Percentiles rank a stretch among this genome's conserved stretches.
Evolutionary conservation across 2,329 filamentous ascomycete species (phyloP).

Genomic region (Diaporthe vaccinii): DNA sequence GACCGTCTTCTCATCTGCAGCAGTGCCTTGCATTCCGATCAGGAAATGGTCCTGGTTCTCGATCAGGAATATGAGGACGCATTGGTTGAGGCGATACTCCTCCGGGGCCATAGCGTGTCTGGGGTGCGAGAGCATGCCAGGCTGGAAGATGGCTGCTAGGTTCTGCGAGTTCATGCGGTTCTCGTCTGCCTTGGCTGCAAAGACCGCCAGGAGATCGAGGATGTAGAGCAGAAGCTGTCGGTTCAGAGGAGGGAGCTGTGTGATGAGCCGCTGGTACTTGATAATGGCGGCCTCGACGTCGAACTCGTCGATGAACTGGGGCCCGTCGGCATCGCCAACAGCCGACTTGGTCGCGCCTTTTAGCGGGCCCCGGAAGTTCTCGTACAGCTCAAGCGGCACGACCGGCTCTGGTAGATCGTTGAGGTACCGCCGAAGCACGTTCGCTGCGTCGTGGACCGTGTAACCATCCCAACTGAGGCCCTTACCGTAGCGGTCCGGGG

Average conservation of each 20-base stretch:
- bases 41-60: constrained; percentile 99
- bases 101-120: constrained; percentile 94
- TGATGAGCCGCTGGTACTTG: constrained; percentile 91
- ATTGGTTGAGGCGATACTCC: constrained; percentile 95
- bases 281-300: constrained; percentile 82
- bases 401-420: constrained; percentile 98
- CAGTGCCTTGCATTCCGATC: constrained; percentile 98
- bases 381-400: constrained; percentile 93
- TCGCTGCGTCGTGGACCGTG: constrained; percentile 97
- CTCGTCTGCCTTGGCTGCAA: constrained; percentile 94
- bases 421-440: constrained; percentile 93
- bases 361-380: constrained; percentile 88
- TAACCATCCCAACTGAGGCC: constrained; percentile 97
- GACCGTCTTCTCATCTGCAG: constrained; percentile 85
- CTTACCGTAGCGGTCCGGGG: constrained; percentile 95
- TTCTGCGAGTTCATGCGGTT: constrained; percentile 98
- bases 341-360: constrained; percentile 79
- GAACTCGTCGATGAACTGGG: constrained; percentile 80
- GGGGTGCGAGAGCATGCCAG: constrained; percentile 94
- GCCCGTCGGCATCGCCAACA: constrained; percentile 76
- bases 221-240: constrained; percentile 96
- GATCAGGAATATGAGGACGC: constrained; percentile 96
- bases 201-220: constrained; percentile 93
- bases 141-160: constrained; percentile 96
- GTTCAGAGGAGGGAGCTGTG: constrained; percentile 91